Evolutionary conservation across 371 early-diverging fungal genomes (phyloP).

Genomic region (Neoconidiobolus thromboides): DNA sequence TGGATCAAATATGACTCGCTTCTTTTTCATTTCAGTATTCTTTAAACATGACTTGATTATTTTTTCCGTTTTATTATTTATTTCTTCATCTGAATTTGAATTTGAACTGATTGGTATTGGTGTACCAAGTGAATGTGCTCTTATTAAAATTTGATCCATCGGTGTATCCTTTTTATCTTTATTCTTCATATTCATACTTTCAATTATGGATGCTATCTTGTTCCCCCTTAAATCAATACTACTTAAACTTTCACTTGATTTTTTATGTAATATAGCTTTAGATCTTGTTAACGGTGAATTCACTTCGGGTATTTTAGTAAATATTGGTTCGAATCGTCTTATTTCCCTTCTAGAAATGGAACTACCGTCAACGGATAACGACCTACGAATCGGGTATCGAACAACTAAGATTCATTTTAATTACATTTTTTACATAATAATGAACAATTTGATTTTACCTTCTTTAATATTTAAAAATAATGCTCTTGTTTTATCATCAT

Average conservation of each 20-base stretch:
- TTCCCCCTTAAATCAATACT: background rate
- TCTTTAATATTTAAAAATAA: conserved; percentile 27
- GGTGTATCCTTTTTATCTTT: background rate
- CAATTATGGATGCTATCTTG: too few relatives aligned
- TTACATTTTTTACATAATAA: background rate
- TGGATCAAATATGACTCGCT: conserved; percentile 17
- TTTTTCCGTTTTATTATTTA: background rate
- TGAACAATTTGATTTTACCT: conserved; percentile 12
- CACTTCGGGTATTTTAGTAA: background rate
- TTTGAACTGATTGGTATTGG: background rate
- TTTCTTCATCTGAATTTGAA: background rate
- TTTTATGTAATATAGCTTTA: background rate
- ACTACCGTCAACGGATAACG: conserved; percentile 4
- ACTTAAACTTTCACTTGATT: background rate
- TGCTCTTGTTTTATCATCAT: conserved; percentile 29
- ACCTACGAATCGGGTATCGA: background rate
- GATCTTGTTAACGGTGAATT: background rate
- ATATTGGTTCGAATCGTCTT: conserved; percentile 4
- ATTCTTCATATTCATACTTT: background rate
- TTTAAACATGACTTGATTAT: background rate
- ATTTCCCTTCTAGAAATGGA: conserved; percentile 6
- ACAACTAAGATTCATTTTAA: background rate
- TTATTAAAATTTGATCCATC: background rate
- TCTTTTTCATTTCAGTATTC: background rate
- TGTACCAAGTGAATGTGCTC: background rate